Evolutionary conservation across 495 filamentous ascomycete genomes (phyloP).

Genomic region (Annulohypoxylon bovei): DNA sequence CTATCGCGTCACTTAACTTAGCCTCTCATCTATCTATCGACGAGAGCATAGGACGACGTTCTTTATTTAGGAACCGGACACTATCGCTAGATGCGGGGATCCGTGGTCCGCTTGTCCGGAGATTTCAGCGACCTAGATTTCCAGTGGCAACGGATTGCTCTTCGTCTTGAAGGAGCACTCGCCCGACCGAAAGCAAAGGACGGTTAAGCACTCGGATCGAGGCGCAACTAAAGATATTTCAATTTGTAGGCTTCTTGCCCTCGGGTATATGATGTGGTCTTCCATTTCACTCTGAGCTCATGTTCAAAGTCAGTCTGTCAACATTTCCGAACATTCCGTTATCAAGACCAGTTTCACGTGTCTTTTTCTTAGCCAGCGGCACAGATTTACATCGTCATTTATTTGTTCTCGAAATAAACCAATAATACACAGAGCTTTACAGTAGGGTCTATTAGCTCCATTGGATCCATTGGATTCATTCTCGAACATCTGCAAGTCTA

Average conservation of each 20-base stretch:
- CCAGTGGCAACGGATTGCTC: background rate
- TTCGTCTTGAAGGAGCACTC: slow-evolving; percentile 14
- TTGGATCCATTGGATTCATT: background rate
- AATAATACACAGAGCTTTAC: slow-evolving; percentile 6
- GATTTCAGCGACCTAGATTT: background rate
- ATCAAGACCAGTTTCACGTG: slow-evolving; percentile 19
- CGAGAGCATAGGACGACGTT: background rate
- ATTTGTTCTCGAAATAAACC: background rate
- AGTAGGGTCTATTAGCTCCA: slow-evolving; percentile 2
- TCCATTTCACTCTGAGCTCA: background rate
- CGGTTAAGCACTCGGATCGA: slow-evolving; percentile 23
- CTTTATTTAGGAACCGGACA: slow-evolving; percentile 17
- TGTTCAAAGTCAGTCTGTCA: background rate
- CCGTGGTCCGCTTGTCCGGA: slow-evolving; percentile 33
- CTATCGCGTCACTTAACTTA: background rate
- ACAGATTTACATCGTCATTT: slow-evolving; percentile 7
- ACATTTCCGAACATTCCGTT: slow-evolving; percentile 9
- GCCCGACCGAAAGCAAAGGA: slow-evolving; percentile 13
- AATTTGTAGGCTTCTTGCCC: slow-evolving; percentile 3
- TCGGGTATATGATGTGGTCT: slow-evolving; percentile 21
- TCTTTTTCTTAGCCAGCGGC: slow-evolving; percentile 7
- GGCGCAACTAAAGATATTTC: background rate
- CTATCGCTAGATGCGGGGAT: slow-evolving; percentile 29
- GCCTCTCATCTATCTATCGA: background rate
- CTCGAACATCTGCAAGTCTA: slow-evolving; percentile 20